These are phyloP conservation scores for Madurella fahalii DNA, from an alignment of 2,329 filamentous ascomycete species.

Conservation along the genomic window DNA sequence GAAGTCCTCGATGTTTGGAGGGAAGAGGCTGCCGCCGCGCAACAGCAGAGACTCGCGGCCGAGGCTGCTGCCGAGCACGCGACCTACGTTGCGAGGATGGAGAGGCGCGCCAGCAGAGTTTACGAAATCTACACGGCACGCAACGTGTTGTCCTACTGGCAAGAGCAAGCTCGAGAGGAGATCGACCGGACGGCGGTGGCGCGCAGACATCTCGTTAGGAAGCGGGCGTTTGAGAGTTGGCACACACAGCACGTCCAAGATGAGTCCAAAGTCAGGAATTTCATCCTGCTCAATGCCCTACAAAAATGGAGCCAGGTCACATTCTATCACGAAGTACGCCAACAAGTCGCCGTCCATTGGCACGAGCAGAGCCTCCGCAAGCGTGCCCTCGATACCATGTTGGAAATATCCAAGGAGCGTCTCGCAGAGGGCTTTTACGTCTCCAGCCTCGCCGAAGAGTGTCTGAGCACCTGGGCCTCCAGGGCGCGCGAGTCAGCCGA, in stretches of 20 bases:
- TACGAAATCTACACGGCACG: conserved; percentile 62
- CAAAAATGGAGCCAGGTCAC: conserved; percentile 28
- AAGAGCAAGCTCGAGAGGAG: conserved; percentile 59
- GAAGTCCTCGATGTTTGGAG: conserved; percentile 25
- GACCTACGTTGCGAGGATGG: conserved; percentile 38
- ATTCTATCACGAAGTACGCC: conserved; percentile 22
- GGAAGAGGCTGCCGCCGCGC: conserved; percentile 12
- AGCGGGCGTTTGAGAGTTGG: conserved; percentile 67
- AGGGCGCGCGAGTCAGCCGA: conserved; percentile 9
- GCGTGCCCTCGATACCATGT: conserved; percentile 31
- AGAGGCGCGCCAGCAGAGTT: conserved; percentile 57
- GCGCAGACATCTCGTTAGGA: conserved; percentile 65
- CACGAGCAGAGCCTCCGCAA: conserved; percentile 30
- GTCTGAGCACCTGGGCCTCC: conserved; percentile 24
- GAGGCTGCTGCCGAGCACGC: conserved; percentile 28
- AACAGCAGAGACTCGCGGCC: conserved; percentile 11
- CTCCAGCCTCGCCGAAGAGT: conserved; percentile 10
- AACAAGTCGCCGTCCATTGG: conserved; percentile 28
- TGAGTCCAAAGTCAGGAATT: conserved; percentile 45
- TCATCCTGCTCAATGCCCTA: conserved; percentile 27
- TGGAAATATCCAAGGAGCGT: conserved; percentile 26
- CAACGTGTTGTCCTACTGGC: conserved; percentile 67
- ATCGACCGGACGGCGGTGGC: conserved; percentile 63
- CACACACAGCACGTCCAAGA: conserved; percentile 60
- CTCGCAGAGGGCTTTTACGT: conserved; percentile 24